A percentile compares a stretch with the other conserved stretches of the same genome.
Evolutionary conservation across 2,329 filamentous ascomycete species (phyloP).

Genomic region (Aspergillaceae sp.): DNA sequence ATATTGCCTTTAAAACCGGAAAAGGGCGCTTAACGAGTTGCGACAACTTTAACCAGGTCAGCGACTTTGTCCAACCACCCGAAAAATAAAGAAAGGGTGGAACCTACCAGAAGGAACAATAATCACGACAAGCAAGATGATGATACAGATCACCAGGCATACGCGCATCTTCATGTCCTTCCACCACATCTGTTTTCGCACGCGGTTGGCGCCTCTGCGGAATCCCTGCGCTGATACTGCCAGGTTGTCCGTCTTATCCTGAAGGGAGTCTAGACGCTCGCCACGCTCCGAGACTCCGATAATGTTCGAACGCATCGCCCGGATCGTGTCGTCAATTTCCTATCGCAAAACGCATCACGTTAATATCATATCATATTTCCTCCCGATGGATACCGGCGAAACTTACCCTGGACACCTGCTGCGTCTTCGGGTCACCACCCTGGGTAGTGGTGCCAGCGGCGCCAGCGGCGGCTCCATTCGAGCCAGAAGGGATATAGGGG

Average conservation of each 20-base stretch:
- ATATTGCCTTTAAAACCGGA: constrained; percentile 1
- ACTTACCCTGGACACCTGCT: constrained; percentile 79
- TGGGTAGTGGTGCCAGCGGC: constrained; percentile 43
- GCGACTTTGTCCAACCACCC: not conserved
- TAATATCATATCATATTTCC: constrained; percentile 1
- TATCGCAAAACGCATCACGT: constrained; percentile 31
- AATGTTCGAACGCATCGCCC: constrained; percentile 95
- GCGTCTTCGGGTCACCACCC: constrained; percentile 56
- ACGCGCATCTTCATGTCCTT: constrained; percentile 99
- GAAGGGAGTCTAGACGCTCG: constrained; percentile 74
- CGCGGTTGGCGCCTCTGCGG: constrained; percentile 89
- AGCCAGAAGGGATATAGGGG: constrained; percentile 73
- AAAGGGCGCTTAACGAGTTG: constrained; percentile 30
- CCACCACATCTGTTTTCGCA: constrained; percentile 99
- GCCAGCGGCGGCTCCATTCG: constrained; percentile 33
- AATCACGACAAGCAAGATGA: constrained; percentile 86
- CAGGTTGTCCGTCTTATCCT: constrained; percentile 89
- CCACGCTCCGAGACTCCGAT: constrained; percentile 93
- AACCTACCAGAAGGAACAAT: constrained; percentile 80
- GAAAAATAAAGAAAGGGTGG: not conserved
- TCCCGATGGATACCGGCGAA: not conserved
- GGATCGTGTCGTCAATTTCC: constrained; percentile 97
- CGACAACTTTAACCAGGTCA: constrained; percentile 30
- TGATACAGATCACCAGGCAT: constrained; percentile 83
- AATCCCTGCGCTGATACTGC: constrained; percentile 90